These are phyloP conservation scores for Aureobasidium musti DNA, from an alignment of 2,329 filamentous ascomycete genomes.

Conservation along the genomic window DNA sequence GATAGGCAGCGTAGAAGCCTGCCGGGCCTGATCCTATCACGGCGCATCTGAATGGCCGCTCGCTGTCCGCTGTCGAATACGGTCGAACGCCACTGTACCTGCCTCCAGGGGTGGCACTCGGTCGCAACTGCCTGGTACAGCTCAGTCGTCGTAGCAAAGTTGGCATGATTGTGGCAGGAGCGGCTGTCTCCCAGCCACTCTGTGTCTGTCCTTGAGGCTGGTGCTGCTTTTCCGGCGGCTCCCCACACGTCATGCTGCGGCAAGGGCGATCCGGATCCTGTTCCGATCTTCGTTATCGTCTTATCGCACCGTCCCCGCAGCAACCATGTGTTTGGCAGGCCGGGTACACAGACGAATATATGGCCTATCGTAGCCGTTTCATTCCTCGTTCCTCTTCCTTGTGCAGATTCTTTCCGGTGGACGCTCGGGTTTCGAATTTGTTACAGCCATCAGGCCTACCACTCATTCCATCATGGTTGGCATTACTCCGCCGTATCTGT, in stretches of 20 bases:
- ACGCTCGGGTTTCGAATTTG: constrained; percentile 6
- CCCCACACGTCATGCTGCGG: constrained; percentile 19
- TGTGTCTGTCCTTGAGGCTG: not conserved
- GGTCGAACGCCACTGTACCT: not conserved
- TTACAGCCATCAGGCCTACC: constrained; percentile 12
- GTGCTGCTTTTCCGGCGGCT: not conserved
- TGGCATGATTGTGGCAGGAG: constrained; percentile 12
- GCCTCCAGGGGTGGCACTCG: not conserved
- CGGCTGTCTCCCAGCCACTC: constrained; percentile 5
- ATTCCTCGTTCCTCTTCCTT: constrained; percentile 22
- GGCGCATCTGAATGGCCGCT: constrained; percentile 70
- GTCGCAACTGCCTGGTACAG: constrained; percentile 3
- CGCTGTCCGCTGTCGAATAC: constrained; percentile 26
- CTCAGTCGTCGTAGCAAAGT: not conserved
- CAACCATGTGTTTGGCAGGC: constrained; percentile 10
- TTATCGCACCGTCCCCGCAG: constrained; percentile 18
- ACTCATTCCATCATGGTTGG: constrained; percentile 45
- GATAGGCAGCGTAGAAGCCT: constrained; percentile 91
- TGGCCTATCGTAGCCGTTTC: constrained; percentile 26
- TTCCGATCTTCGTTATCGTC: not conserved
- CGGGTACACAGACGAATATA: constrained; percentile 9
- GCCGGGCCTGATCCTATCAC: constrained; percentile 92
- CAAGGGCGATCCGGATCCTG: not conserved
- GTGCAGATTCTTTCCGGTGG: constrained; percentile 7
- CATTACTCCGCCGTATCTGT: constrained; percentile 70